Evolutionary conservation across 495 filamentous ascomycete species (phyloP), one percentile per base, ranked within the genome.

Genomic region (Penicillium tannophilum): DNA sequence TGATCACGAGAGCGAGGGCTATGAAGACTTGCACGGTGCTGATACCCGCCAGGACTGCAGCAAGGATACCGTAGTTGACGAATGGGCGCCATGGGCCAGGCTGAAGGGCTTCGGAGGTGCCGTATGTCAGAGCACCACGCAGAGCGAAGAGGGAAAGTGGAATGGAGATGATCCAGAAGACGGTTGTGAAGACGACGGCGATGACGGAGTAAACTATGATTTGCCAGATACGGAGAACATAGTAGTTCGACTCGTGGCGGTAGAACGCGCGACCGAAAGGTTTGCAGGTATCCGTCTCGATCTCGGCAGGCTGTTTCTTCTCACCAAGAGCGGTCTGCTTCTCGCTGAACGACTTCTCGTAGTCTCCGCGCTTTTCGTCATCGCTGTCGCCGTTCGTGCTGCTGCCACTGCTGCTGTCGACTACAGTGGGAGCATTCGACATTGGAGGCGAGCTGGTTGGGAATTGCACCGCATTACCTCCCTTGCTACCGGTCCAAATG

Each of bases 191-290:
- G 19, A 76, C 60, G 1, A 62, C 63, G 12, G 65, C 69, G 30
- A 73, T 62, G 24, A 63, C 65, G 1, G 75, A 79, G 55, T 80
- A 79, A 52, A 63, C 35, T 46, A 76, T 69, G 26, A 82, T 79
- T 2, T 69, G 60, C 28, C 67, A 64, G 35, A 68, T 69, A 14
- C 65, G 63, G 14, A 75, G 63, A 16, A 82, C 77, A 43, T 67
- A 60, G 61, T 78, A 80, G 31, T 70, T 67, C 5, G 77, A 71
- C 42, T 72, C 51, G 8, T 59, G 53, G 20, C 67, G 62, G 66
- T 79, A 81, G 56, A 79, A 81, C 9, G 77, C 75, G 33, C 76
- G 72, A 17, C 76, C 75, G 53, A 79, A 81, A 7, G 76, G 60
- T 46, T 63, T 63, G 39, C 50, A 55, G 62, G 35, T 64, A 30